Evolutionary conservation across 2,329 filamentous ascomycete genomes (phyloP).

Genomic region (Orbilia brochopaga): DNA sequence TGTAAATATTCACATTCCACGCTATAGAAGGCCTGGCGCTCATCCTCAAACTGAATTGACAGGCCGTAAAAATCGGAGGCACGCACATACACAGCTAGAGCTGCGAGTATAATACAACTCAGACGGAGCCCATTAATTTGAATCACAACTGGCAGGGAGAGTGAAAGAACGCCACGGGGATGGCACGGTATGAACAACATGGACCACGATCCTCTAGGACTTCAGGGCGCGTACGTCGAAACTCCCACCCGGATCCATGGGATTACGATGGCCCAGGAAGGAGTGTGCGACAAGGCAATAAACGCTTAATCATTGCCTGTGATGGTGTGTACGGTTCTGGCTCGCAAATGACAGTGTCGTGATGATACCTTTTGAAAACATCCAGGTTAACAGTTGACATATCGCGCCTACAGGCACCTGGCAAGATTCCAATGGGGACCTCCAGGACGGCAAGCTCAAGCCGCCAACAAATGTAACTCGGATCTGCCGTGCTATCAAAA

Average conservation of each 20-base stretch:
- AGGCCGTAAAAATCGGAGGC: too few relatives aligned
- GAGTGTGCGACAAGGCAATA: slow-evolving; percentile 29
- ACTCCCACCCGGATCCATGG: background rate
- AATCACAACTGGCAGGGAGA: too few relatives aligned
- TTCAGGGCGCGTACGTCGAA: slow-evolving; percentile 7
- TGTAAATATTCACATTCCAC: too few relatives aligned
- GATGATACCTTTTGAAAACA: background rate
- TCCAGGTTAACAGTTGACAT: slow-evolving; percentile 6
- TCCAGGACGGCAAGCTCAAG: slow-evolving; percentile 45
- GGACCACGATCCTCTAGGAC: too few relatives aligned
- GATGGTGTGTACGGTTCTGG: slow-evolving; percentile 50
- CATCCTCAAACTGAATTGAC: too few relatives aligned
- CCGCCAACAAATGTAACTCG: slow-evolving; percentile 64
- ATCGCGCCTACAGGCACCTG: slow-evolving; percentile 51
- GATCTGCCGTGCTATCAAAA: slow-evolving; percentile 66
- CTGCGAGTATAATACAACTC: too few relatives aligned
- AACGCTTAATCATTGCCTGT: slow-evolving; percentile 53
- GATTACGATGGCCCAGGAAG: slow-evolving; percentile 33
- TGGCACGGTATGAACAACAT: slow-evolving; percentile 18
- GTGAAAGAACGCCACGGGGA: too few relatives aligned
- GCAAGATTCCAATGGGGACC: slow-evolving; percentile 53
- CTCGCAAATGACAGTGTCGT: background rate
- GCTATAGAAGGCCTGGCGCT: too few relatives aligned
- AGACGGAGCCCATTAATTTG: too few relatives aligned
- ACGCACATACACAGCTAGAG: too few relatives aligned